A percentile compares a stretch with the other conserved stretches of the same genome.
Evolutionary conservation across 345 rosid genomes (phyloP).

Genomic region (Erysimum cheiranthoides): DNA sequence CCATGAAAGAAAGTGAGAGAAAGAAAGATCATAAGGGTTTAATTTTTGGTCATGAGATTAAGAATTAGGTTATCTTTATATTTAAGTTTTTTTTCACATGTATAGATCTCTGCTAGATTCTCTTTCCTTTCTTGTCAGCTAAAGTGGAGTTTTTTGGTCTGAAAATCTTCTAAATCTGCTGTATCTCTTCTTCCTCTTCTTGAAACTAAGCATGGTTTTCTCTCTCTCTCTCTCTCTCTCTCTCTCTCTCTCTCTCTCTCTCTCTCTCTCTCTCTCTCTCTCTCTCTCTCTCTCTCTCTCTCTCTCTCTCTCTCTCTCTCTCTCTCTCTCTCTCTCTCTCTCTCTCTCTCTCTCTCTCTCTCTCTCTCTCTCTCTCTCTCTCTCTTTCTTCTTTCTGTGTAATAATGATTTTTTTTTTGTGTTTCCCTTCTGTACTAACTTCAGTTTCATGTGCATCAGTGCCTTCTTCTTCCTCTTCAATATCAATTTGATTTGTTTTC

Average conservation of each 20-base stretch:
- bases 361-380: constrained; percentile 40
- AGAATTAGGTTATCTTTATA: constrained; percentile 27
- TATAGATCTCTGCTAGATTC: constrained; percentile 44
- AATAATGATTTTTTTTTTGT: constrained; percentile 31
- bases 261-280: constrained; percentile 39
- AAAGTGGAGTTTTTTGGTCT: constrained; percentile 34
- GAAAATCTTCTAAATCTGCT: constrained; percentile 39
- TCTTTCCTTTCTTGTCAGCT: constrained; percentile 44
- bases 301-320: constrained; percentile 40
- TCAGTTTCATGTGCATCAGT: constrained; percentile 53
- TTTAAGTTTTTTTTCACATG: constrained; percentile 26
- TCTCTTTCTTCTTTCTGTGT: constrained; percentile 32
- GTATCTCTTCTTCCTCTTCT: constrained; percentile 33
- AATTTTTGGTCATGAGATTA: constrained; percentile 13
- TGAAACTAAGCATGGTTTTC: constrained; percentile 43
- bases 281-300: constrained; percentile 39
- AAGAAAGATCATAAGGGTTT: constrained; percentile 12
- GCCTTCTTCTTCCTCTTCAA: constrained; percentile 40
- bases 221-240: constrained; percentile 39
- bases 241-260: constrained; percentile 28
- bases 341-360: constrained; percentile 39
- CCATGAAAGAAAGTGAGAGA: constrained; percentile 17
- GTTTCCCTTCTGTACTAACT: constrained; percentile 33
- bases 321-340: constrained; percentile 39
- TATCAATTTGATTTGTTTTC: constrained; percentile 16